These are phyloP conservation scores for Hanseniaspora thailandica DNA, from an alignment of 805 yeast species.

Conservation along the genomic window DNA sequence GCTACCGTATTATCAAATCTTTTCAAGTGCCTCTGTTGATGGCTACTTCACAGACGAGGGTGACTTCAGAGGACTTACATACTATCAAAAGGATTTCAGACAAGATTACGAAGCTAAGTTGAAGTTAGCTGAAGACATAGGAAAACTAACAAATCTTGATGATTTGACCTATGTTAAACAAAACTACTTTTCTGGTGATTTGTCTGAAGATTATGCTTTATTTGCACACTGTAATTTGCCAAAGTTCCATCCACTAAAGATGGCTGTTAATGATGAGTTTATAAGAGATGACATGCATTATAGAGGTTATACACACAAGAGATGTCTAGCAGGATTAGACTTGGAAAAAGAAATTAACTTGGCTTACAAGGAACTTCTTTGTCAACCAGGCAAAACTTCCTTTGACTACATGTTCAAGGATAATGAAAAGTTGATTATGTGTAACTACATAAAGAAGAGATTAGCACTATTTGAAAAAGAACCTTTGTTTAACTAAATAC, in stretches of 20 bases:
- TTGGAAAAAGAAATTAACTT: constrained; percentile 19
- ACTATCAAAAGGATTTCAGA: constrained; percentile 35
- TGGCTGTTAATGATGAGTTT: constrained; percentile 19
- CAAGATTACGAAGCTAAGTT: constrained; percentile 35
- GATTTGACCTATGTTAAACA: constrained; percentile 1
- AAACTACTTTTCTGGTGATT: constrained; percentile 13
- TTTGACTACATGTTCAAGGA: constrained; percentile 10
- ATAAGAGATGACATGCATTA: constrained; percentile 20
- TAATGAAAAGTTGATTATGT: background rate
- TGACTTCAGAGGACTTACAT: constrained; percentile 34
- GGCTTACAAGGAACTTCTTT: constrained; percentile 7
- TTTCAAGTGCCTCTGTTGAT: constrained; percentile 28
- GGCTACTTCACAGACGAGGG: constrained; percentile 27
- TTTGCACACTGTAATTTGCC: constrained; percentile 32
- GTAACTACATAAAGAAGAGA: constrained; percentile 13
- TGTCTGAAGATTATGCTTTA: constrained; percentile 21
- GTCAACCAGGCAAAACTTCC: background rate
- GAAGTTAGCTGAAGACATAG: background rate
- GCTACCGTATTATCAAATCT: constrained; percentile 43
- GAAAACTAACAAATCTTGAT: background rate
- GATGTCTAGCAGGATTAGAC: constrained; percentile 20
- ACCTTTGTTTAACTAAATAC: background rate
- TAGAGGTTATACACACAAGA: constrained; percentile 19
- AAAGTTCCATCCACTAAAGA: constrained; percentile 29
- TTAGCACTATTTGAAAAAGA: constrained; percentile 5